Evolutionary conservation across 2,329 filamentous ascomycete species (phyloP).

Genomic region (Fusarium sp.): DNA sequence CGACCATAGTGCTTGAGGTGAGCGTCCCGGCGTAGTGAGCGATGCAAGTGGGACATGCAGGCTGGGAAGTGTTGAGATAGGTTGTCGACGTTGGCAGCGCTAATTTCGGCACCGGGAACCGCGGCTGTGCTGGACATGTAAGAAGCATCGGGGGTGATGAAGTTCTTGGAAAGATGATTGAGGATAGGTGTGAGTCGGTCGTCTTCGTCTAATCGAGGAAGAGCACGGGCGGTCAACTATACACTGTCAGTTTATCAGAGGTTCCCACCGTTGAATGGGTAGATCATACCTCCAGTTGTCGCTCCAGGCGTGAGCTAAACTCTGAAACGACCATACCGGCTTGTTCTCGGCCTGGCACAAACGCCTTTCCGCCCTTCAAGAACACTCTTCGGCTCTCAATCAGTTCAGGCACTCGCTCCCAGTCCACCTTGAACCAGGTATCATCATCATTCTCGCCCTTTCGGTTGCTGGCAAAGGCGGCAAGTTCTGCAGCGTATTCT

Average conservation of each 20-base stretch:
- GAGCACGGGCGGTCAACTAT: constrained; percentile 86
- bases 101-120: constrained; percentile 78
- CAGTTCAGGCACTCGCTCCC: constrained; percentile 90
- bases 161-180: constrained; percentile 90
- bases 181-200: constrained; percentile 81
- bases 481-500: constrained; percentile 71
- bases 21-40: constrained; percentile 83
- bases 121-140: constrained; percentile 74
- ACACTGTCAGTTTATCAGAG: background rate
- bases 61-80: constrained; percentile 87
- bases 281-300: constrained; percentile 77
- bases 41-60: constrained; percentile 94
- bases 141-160: constrained; percentile 87
- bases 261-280: background rate
- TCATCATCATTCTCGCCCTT: constrained; percentile 73
- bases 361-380: constrained; percentile 84
- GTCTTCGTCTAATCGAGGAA: constrained; percentile 95
- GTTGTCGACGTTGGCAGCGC: constrained; percentile 80
- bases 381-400: constrained; percentile 84
- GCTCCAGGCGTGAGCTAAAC: constrained; percentile 82
- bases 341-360: constrained; percentile 88
- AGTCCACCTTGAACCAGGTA: constrained; percentile 95
- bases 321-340: constrained; percentile 89
- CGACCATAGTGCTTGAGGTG: constrained; percentile 95
- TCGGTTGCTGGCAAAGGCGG: constrained; percentile 57